phyloP scores from a whole-genome alignment of 768 basidiomycete species.

The Rhizopogon roseolus region DNA sequence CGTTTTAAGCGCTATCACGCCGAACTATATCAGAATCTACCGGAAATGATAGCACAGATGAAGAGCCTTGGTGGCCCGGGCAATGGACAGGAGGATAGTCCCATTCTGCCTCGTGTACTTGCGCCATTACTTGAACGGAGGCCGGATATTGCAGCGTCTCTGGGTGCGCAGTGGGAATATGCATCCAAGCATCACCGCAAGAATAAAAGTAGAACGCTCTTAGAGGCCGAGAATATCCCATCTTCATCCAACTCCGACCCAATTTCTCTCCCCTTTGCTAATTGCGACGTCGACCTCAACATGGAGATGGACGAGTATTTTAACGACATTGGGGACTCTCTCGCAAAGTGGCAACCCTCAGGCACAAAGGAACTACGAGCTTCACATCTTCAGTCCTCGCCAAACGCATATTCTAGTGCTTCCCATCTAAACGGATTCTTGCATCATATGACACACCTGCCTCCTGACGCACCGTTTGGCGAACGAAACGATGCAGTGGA shows the following conservation, averaged over 20 bases:
- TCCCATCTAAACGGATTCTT: neutral
- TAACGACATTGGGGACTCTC: slow-evolving; percentile 21
- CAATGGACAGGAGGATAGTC: neutral
- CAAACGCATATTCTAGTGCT: neutral
- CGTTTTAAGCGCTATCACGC: neutral
- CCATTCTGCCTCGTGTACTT: neutral
- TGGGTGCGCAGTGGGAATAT: neutral
- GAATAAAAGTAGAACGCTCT: neutral
- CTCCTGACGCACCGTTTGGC: slow-evolving; percentile 3
- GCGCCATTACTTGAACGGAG: neutral
- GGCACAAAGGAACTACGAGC: neutral
- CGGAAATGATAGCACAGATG: neutral
- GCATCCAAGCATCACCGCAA: neutral
- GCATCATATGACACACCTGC: slow-evolving; percentile 5
- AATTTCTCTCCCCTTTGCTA: too few relatives aligned
- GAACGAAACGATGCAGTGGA: slow-evolving; percentile 6
- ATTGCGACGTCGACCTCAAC: slow-evolving; percentile 6
- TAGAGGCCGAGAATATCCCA: neutral
- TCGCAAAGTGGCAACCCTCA: slow-evolving; percentile 3
- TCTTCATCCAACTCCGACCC: neutral
- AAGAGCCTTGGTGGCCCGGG: too few relatives aligned
- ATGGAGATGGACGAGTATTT: slow-evolving; percentile 23
- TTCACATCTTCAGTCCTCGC: slow-evolving; percentile 5
- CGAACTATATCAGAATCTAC: neutral
- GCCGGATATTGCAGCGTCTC: neutral